Percentiles rank a stretch among this genome's conserved stretches.
phyloP scores from a whole-genome alignment of 2,329 filamentous ascomycete genomes.

The Grosmannia penicillata region DNA sequence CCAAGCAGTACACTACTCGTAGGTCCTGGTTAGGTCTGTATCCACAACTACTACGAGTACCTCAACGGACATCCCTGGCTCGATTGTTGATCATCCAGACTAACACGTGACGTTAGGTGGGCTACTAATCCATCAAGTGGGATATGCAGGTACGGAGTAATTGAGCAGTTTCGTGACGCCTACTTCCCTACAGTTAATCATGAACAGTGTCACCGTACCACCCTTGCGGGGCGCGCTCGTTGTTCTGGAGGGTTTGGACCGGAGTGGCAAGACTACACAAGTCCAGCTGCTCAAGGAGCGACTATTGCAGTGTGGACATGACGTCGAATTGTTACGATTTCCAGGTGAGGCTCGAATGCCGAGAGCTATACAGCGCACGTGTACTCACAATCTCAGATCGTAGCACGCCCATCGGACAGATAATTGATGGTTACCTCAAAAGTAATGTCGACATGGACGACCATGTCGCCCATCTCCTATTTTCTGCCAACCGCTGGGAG shows the following conservation, averaged over 20 bases:
- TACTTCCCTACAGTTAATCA: not conserved
- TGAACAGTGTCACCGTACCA: not conserved
- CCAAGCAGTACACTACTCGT: no score
- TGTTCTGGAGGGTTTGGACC: conserved; percentile 77
- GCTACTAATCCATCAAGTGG: no score
- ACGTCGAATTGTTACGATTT: conserved; percentile 40
- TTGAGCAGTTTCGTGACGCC: not conserved
- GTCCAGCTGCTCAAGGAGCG: conserved; percentile 51
- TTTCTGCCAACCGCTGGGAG: conserved; percentile 88
- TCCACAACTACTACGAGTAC: no score
- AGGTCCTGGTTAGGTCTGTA: no score
- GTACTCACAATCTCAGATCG: no score
- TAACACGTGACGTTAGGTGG: no score
- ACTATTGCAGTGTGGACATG: conserved; percentile 31
- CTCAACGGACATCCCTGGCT: no score
- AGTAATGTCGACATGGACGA: conserved; percentile 63
- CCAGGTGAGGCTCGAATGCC: no score
- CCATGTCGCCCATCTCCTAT: conserved; percentile 78
- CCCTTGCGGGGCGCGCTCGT: conserved; percentile 54
- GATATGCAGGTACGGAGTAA: no score
- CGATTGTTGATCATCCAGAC: no score
- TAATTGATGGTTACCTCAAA: conserved; percentile 74
- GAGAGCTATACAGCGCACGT: no score
- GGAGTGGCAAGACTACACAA: conserved; percentile 87
- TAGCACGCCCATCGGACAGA: conserved; percentile 67